phyloP scores from a whole-genome alignment of 371 early-diverging fungal genomes.

The Catenaria anguillulae region DNA sequence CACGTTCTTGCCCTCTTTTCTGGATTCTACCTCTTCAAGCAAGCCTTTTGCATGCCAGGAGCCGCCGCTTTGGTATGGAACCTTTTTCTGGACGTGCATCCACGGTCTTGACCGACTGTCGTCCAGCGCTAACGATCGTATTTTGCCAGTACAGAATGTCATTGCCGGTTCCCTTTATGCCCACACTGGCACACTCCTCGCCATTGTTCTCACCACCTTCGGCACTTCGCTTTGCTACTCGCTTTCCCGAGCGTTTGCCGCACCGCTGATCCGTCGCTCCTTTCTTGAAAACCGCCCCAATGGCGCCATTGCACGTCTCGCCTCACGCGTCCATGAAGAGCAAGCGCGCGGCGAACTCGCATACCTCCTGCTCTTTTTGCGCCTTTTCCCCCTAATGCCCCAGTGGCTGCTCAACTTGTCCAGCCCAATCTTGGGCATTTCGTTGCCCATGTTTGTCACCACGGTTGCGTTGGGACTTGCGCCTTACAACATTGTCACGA shows the following conservation, averaged over 20 bases:
- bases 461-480: constrained; percentile 15
- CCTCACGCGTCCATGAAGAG: constrained; percentile 10
- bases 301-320: constrained; percentile 6
- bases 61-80: constrained; percentile 14
- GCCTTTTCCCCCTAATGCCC: constrained; percentile 20
- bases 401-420: constrained; percentile 19
- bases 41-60: constrained; percentile 19
- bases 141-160: constrained; percentile 11
- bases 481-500: constrained; percentile 19
- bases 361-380: constrained; percentile 14
- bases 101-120: background rate
- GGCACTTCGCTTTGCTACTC: constrained; percentile 18
- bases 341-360: constrained; percentile 11
- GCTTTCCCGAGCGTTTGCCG: constrained; percentile 13
- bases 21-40: constrained; percentile 16
- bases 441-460: constrained; percentile 13
- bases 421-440: constrained; percentile 17
- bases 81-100: background rate
- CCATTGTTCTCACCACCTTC: constrained; percentile 13
- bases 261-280: constrained; percentile 12
- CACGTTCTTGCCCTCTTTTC: constrained; percentile 12
- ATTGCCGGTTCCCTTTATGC: constrained; percentile 20
- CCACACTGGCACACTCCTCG: constrained; percentile 12
- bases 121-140: no score
- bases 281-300: background rate